Evolutionary conservation across 345 rosid genomes (phyloP).

Genomic region (Dipteronia sinensis): DNA sequence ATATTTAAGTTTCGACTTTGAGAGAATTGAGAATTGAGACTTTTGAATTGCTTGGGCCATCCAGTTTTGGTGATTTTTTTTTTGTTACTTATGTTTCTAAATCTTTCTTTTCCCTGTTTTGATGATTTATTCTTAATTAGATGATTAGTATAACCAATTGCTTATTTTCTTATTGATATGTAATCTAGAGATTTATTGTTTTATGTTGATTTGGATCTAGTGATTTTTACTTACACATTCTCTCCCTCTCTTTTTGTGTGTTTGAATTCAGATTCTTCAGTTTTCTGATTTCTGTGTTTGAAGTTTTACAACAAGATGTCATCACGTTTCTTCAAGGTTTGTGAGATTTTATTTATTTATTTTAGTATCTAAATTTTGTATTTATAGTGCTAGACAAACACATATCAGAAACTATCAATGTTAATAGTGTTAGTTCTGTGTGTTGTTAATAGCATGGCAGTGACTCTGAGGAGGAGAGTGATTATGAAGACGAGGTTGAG

Average conservation of each 20-base stretch:
- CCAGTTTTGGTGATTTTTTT: no score
- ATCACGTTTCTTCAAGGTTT: constrained; percentile 74
- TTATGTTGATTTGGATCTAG: neutral
- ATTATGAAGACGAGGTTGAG: constrained; percentile 51
- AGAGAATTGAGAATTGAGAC: neutral
- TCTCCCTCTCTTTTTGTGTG: neutral
- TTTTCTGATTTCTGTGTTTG: constrained; percentile 3
- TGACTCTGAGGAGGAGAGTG: constrained; percentile 67
- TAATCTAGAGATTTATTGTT: neutral
- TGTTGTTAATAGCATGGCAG: constrained; percentile 58
- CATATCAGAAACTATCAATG: neutral
- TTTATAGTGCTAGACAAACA: neutral
- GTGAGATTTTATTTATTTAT: neutral
- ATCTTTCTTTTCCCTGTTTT: no score
- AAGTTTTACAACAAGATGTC: constrained; percentile 41
- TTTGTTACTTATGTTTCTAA: no score
- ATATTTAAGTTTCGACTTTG: no score
- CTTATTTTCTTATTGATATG: neutral
- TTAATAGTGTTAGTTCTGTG: neutral
- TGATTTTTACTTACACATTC: neutral
- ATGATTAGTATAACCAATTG: neutral
- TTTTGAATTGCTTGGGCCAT: no score
- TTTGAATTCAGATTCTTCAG: constrained; percentile 20
- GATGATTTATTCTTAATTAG: no score
- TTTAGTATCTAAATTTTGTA: neutral